A percentile compares a stretch with the other conserved stretches of the same genome.
Conservation (phyloP, 345 rosid species). For the Firmiana major region DNA sequence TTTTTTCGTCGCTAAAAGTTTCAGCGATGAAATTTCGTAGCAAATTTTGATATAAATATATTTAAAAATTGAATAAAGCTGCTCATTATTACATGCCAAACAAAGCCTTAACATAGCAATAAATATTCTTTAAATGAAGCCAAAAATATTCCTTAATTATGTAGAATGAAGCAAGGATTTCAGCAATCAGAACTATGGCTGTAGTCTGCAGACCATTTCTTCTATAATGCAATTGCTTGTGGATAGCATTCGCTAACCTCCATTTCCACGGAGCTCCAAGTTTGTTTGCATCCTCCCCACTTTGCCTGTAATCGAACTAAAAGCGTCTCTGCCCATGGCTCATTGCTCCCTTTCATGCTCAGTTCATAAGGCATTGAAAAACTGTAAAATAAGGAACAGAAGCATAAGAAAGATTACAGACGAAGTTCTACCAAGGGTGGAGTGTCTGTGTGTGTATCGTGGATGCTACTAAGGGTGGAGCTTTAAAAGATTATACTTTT, state of each 20-base stretch:
- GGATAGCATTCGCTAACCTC: slow-evolving; percentile 81
- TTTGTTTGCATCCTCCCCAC: slow-evolving; percentile 61
- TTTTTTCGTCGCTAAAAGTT: no score
- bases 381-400: slow-evolving; percentile 30
- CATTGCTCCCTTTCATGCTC: slow-evolving; percentile 80
- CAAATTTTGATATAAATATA: no score
- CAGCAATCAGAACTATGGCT: background rate
- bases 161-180: background rate
- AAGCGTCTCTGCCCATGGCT: slow-evolving; percentile 71
- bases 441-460: background rate
- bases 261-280: slow-evolving; percentile 61
- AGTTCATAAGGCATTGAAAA: slow-evolving; percentile 86
- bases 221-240: slow-evolving; percentile 72
- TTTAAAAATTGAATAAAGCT: no score
- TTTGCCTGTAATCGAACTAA: slow-evolving; percentile 44
- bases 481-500: background rate
- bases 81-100: no score
- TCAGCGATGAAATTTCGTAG: no score
- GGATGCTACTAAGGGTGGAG: background rate
- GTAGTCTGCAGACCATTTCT: background rate
- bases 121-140: no score
- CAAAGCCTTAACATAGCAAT: no score
- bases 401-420: background rate
- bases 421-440: background rate
- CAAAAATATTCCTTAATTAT: no score